Base-by-base conservation (phyloP, 805 yeast genomes). In the Saccharomycopsis sp. region DNA sequence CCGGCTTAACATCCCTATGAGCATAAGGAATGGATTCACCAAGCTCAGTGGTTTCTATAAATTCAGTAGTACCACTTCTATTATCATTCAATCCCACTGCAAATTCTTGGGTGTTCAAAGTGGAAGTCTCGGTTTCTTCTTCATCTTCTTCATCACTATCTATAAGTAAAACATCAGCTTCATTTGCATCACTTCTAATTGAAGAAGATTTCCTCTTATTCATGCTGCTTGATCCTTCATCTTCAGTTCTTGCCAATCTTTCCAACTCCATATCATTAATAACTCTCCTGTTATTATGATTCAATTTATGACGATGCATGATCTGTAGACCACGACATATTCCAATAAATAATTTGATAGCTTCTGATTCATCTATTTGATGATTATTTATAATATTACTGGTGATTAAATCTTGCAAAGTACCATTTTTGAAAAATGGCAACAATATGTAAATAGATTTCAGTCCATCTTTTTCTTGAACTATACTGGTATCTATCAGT, bases 1-100 rank as follows among this genome's bases (percentile, higher is more conserved):
- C 94, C 0, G 97, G 96, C 58, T 86, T 89, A 45, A 89, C 65
- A 59, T 89, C 96, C 45, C 88, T 65, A 60, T 89, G 97, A 0
- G 95, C 90, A 59, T 74, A 87, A 3, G 90, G 83, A 3, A 73
- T 66, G 2, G 74, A 64, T 44, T 77, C 82, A 22, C 70, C 67
- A 41, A 80, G 54, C 48, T 78, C 81, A 1, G 82, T 75, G 4
- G 49, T 44, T 21, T 47, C 53, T 5, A 49, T 51, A 5, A 41
- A 29, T 8, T 61, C 66, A 29, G 59, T 68, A 11, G 59, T 66
- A 3, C 59, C 67, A 11, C 54, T 52, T 9, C 57, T 56, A 21
- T 52, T 51, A 9, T 57, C 58, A 20, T 59, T 56, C 19, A 62
- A 54, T 4, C 54, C 48, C 46, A 52, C 38, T 11, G 51, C 51